Evolutionary conservation across 768 basidiomycete genomes (phyloP), one percentile per base, ranked within the genome.

Genomic region (Tylopilus sp.): DNA sequence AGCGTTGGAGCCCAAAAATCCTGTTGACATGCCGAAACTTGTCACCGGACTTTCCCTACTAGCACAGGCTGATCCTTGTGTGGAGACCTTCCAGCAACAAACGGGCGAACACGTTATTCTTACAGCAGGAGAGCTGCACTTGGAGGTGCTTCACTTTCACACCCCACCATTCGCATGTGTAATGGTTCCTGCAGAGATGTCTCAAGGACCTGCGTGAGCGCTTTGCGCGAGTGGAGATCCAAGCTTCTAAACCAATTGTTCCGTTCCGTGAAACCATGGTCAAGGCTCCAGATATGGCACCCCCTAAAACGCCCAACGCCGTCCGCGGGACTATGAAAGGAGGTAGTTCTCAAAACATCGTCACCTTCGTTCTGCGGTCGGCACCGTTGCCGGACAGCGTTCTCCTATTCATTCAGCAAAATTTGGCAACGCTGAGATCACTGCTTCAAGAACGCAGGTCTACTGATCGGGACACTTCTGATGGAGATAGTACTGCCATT

Each of bases 41-140:
- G 79, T 98, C 41, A 79, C 78, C 33, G 97, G 97, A 1, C 74
- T 99, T 50, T 89, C 88, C 58, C 75, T 98, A 13, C 82, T 99
- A 30, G 89, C 87, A 59, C 95, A 98, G 66, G 87, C 94, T 5
- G 97, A 98, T 73, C 96, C 97, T 1, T 98, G 94, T 58, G 95
- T 96, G 5, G 93, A 98, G 66, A 95, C 91, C 0, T 94, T 98
- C 68, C 94, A 98, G 60, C 97, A 98, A 70, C 84, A 92, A 62
- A 97, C 95, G 0, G 97, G 97, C 29, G 97, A 99, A 68, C 89
- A 97, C 68, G 97, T 99, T 51, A 97, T 99, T 57, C 71, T 98
- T 54, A 91, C 91, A 3, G 97, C 97, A 1, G 97, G 97, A 29
- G 96, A 98, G 65, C 73, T 99, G 42, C 97, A 98, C 70, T 74